A percentile compares a stretch with the other conserved stretches of the same genome.
These are phyloP conservation scores for Phialophora expanda DNA, from an alignment of 2,329 filamentous ascomycete genomes.

Conservation along the genomic window DNA sequence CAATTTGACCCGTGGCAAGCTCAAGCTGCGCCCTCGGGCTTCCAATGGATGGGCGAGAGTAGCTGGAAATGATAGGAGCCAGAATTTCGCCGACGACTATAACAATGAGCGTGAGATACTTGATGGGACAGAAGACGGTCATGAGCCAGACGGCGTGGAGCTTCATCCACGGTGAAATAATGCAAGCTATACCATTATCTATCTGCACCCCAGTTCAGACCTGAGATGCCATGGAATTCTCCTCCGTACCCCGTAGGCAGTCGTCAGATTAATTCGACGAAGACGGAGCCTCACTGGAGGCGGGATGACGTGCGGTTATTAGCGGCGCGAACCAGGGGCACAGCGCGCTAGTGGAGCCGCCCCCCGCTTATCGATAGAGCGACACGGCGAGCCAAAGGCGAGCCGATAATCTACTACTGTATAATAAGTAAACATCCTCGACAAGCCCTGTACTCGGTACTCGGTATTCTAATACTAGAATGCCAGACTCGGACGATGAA, in stretches of 20 bases:
- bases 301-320: too few species aligned
- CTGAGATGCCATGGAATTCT: not conserved
- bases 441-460: not conserved
- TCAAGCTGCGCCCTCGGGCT: slow-evolving; percentile 52
- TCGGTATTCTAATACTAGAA: not conserved
- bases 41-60: slow-evolving; percentile 34
- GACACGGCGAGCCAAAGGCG: too few species aligned
- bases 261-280: not conserved
- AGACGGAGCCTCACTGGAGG: not conserved
- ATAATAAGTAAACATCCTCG: not conserved
- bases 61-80: slow-evolving; percentile 26
- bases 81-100: slow-evolving; percentile 38
- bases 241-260: not conserved
- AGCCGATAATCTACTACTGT: too few species aligned
- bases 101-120: slow-evolving; percentile 40
- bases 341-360: too few species aligned
- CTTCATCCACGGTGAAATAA: slow-evolving; percentile 23
- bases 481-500: slow-evolving; percentile 54
- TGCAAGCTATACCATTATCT: not conserved
- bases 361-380: not conserved
- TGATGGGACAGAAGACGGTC: slow-evolving; percentile 39
- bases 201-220: too few species aligned
- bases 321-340: not conserved
- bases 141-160: slow-evolving; percentile 35
- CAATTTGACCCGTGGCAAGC: slow-evolving; percentile 61